Percentiles rank a stretch among this genome's conserved stretches.
These are phyloP conservation scores for Calendula officinalis DNA, from an alignment of 129 eudicot species.

Conservation along the genomic window DNA sequence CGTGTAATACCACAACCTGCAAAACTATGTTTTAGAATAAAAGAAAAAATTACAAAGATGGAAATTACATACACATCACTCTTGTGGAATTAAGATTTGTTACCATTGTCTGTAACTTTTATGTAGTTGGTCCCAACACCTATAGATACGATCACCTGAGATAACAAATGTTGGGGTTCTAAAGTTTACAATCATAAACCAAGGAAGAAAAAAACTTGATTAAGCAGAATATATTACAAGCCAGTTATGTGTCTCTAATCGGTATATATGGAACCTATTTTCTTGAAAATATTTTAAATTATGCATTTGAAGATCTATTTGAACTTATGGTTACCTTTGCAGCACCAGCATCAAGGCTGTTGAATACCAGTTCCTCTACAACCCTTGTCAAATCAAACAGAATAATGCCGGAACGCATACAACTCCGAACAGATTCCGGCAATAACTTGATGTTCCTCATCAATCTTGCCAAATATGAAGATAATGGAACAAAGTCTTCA, in stretches of 20 bases:
- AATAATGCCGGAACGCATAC: slow-evolving; percentile 75
- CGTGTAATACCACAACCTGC: slow-evolving; percentile 89
- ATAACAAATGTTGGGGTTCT: slow-evolving; percentile 14
- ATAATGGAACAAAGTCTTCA: background rate
- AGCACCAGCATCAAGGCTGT: slow-evolving; percentile 95
- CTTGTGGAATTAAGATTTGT: slow-evolving; percentile 14
- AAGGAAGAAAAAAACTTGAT: slow-evolving; percentile 3
- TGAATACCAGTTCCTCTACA: slow-evolving; percentile 87
- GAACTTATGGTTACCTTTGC: slow-evolving; percentile 53
- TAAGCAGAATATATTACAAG: background rate
- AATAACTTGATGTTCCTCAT: slow-evolving; percentile 73
- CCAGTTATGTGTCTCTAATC: background rate
- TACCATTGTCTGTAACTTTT: slow-evolving; percentile 86
- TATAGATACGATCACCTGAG: slow-evolving; percentile 66
- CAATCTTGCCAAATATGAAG: slow-evolving; percentile 1
- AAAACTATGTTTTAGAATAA: slow-evolving; percentile 14
- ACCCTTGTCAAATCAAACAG: slow-evolving; percentile 66
- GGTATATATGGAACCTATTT: background rate
- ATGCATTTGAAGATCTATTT: background rate
- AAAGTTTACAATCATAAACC: background rate
- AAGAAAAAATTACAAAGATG: slow-evolving; percentile 3
- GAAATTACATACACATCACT: slow-evolving; percentile 8
- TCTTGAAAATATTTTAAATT: background rate
- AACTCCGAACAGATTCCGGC: slow-evolving; percentile 64
- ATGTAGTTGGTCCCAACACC: slow-evolving; percentile 62